phyloP scores from a whole-genome alignment of 106 monocot genomes.

The Apostasia shenzhenica region DNA sequence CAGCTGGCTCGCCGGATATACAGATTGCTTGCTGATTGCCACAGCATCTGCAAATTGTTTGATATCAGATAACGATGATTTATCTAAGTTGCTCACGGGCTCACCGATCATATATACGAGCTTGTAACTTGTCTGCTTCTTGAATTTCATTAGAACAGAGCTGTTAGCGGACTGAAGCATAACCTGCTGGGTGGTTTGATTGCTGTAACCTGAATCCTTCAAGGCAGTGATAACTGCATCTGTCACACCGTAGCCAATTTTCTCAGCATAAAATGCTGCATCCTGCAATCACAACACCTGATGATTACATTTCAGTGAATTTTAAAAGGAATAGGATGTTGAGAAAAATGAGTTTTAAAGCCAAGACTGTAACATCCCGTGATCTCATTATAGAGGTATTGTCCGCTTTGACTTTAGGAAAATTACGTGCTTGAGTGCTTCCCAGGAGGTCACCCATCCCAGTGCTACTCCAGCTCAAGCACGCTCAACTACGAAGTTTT shows the following conservation, averaged over 20 bases:
- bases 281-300: conserved; percentile 28
- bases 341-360: too few species aligned
- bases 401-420: too few species aligned
- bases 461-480: too few species aligned
- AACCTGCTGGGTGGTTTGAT: conserved; percentile 41
- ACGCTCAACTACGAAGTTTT: too few species aligned
- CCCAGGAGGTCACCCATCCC: too few species aligned
- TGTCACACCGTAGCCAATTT: conserved; percentile 31
- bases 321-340: too few species aligned
- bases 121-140: conserved; percentile 43
- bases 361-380: too few species aligned
- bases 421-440: too few species aligned
- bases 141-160: conserved; percentile 54
- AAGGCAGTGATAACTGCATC: conserved; percentile 42
- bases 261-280: conserved; percentile 39
- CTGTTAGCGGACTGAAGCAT: conserved; percentile 66
- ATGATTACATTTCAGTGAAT: too few species aligned
- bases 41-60: conserved; percentile 54
- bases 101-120: conserved; percentile 53
- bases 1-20: conserved; percentile 3
- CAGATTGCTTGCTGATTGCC: conserved; percentile 37
- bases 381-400: too few species aligned
- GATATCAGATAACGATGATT: conserved; percentile 45
- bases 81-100: conserved; percentile 30
- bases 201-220: conserved; percentile 35